These are phyloP conservation scores for Claviceps pusilla DNA, from an alignment of 2,329 filamentous ascomycete species.

Conservation along the genomic window DNA sequence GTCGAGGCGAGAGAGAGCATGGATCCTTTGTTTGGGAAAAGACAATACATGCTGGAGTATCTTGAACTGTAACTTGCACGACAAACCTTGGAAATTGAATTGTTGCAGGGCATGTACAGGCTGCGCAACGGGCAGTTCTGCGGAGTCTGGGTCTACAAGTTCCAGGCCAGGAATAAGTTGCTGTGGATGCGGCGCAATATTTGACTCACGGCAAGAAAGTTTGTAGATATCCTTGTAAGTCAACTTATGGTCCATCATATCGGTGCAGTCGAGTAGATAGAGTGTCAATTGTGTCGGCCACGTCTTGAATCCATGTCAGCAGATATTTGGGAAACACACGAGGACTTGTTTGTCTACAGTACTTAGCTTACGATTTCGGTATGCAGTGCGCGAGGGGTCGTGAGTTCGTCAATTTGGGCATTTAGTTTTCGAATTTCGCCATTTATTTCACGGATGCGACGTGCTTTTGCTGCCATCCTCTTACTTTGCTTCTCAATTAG, in stretches of 20 bases:
- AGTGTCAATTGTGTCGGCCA: neutral
- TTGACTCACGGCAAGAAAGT: constrained; percentile 10
- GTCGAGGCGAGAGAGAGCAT: constrained; percentile 32
- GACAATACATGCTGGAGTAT: constrained; percentile 25
- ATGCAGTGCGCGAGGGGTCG: neutral
- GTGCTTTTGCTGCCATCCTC: neutral
- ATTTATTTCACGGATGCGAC: too few relatives aligned
- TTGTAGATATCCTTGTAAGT: constrained; percentile 7
- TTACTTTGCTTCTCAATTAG: neutral
- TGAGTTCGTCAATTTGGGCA: neutral
- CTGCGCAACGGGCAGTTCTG: neutral
- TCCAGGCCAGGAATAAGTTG: constrained; percentile 8
- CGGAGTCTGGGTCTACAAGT: neutral
- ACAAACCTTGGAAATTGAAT: neutral
- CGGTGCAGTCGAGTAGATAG: neutral
- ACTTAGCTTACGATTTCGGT: neutral
- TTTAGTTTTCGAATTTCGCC: neutral
- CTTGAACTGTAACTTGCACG: constrained; percentile 12
- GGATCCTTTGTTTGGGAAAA: constrained; percentile 21
- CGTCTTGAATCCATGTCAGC: neutral
- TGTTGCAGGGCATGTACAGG: neutral
- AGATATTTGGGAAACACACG: neutral
- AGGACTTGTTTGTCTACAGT: neutral
- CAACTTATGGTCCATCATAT: too few relatives aligned
- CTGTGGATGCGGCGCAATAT: constrained; percentile 6